Base-by-base conservation (phyloP, 2,329 filamentous ascomycete species). In the Hypoxylon sp. region DNA sequence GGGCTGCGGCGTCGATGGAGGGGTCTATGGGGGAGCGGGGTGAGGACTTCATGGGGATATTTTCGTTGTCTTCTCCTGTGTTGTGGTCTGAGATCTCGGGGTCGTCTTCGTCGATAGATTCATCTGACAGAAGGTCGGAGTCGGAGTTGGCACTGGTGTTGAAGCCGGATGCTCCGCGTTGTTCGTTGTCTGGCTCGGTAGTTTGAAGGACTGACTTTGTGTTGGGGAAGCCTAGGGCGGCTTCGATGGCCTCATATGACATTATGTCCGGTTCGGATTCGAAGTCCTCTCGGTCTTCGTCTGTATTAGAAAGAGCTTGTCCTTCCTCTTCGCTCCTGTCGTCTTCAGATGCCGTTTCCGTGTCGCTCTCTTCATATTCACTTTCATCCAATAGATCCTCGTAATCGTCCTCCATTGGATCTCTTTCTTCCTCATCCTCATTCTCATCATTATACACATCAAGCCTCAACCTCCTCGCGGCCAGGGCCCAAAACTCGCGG, bases 401-500 rank as follows among this genome's bases (percentile, higher is more conserved):
- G 29, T 52, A n/a, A 24, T 53, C 17, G 24, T n/a, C 55, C 11
- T 37, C 35, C 14, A 50, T 61, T 17, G 17, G 24, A 10, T 53
- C 46, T 1, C 22, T 24, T 3, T 65, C 53, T 5, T 17, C 39
- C 8, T 31, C 47, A 13, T 58, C 29, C 3, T 84, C 78, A 13
- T 50, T 37, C 4, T 66, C 71, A 13, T 85, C 78, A 11, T 84
- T 77, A 33, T 81, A 81, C 3, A 89, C 83, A 14, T 84, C 78
- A 3, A 90, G 72, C 3, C 83, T 78, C 39, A 89, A 73, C 50
- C 87, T 80, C 33, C 87, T 80, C 5, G 87, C 82, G 33, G 81
- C 83, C 13, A 74, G 78, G 0, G 79, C 80, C 86, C 87, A 88
- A 60, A 85, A 85, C 5, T 78, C 72, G 0, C 73, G 70, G 0